Evolutionary conservation across 164 flowering plant genomes (phyloP).

Genomic region (Paratinospora sagittata): DNA sequence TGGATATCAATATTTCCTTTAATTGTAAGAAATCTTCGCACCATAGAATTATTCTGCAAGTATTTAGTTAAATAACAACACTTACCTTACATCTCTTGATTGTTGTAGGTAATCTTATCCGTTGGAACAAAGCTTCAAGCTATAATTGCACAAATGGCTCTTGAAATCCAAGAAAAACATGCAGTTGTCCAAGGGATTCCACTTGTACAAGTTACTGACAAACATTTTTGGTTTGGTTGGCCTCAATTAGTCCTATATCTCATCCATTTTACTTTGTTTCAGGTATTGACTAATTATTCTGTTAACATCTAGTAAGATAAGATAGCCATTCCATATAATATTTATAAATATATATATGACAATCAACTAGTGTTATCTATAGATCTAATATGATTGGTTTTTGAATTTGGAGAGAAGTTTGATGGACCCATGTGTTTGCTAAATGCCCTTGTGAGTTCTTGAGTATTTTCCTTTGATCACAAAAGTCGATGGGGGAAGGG

Average conservation of each 20-base stretch:
- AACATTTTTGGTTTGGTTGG: conserved; percentile 77
- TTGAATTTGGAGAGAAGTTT: too few species aligned
- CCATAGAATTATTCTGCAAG: too few species aligned
- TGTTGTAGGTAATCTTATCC: conserved; percentile 59
- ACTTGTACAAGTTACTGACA: conserved; percentile 79
- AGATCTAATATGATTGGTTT: too few species aligned
- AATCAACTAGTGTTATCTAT: too few species aligned
- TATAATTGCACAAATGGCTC: conserved; percentile 80
- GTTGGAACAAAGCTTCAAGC: conserved; percentile 95
- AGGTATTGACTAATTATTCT: conserved; percentile 37
- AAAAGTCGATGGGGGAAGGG: too few species aligned
- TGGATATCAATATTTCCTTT: conserved; percentile 65
- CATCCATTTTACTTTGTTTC: conserved; percentile 78
- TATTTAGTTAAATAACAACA: too few species aligned
- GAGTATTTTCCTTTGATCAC: too few species aligned
- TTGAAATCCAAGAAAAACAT: conserved; percentile 83
- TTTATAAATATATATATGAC: too few species aligned
- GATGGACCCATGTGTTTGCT: too few species aligned
- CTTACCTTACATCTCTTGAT: neutral
- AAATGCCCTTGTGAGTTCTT: too few species aligned
- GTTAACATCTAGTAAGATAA: neutral
- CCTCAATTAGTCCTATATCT: conserved; percentile 64
- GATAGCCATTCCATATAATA: neutral
- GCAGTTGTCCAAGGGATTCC: conserved; percentile 96
- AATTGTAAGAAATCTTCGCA: conserved; percentile 40